phyloP scores from a whole-genome alignment of 805 yeast species.

The Candida ulmi region DNA sequence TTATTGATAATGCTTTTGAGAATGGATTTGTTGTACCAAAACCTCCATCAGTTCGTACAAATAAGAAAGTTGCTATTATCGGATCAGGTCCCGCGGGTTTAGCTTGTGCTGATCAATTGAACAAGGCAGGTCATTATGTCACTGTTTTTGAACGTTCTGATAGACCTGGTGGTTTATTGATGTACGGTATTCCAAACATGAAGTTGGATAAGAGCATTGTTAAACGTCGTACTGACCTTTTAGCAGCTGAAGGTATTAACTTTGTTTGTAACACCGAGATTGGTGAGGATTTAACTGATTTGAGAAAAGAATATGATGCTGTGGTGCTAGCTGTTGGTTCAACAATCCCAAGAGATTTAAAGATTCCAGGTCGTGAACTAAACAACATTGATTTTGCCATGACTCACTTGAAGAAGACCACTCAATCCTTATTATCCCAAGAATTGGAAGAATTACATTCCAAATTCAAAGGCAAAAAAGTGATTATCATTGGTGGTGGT shows the following conservation, averaged over 20 bases:
- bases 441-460: constrained; percentile 71
- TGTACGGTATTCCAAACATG: constrained; percentile 99
- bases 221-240: constrained; percentile 85
- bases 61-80: constrained; percentile 76
- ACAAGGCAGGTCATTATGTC: constrained; percentile 91
- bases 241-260: constrained; percentile 84
- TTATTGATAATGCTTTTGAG: constrained; percentile 92
- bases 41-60: constrained; percentile 78
- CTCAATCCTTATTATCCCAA: constrained; percentile 81
- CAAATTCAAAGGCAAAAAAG: constrained; percentile 77
- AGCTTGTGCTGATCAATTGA: constrained; percentile 95
- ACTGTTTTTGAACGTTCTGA: constrained; percentile 92
- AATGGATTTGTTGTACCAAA: constrained; percentile 93
- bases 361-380: constrained; percentile 88
- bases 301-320: constrained; percentile 66
- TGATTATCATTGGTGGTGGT: constrained; percentile 98
- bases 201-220: constrained; percentile 90
- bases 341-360: constrained; percentile 92
- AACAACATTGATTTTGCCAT: constrained; percentile 91
- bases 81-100: constrained; percentile 98
- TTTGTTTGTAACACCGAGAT: constrained; percentile 74
- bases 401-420: constrained; percentile 84
- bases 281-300: constrained; percentile 68
- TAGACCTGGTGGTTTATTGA: constrained; percentile 92
- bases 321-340: constrained; percentile 92